A percentile compares a stretch with the other conserved stretches of the same genome.
phyloP scores from a whole-genome alignment of 83 land plant genomes.

The Diphasiastrum complanatum region DNA sequence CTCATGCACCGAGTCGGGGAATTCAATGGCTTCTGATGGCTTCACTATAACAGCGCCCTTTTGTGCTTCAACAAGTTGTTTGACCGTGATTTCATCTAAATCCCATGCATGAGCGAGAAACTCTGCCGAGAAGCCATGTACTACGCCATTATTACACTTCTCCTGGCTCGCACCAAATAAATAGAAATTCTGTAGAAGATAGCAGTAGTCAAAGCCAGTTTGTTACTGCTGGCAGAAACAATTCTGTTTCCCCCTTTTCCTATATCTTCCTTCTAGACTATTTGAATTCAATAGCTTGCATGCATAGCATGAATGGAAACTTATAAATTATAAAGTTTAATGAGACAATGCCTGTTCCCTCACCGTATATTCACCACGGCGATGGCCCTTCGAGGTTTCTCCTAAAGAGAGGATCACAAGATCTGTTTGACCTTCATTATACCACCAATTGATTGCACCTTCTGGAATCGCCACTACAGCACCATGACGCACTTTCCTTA shows the following conservation, averaged over 20 bases:
- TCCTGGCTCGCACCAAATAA: conserved; percentile 39
- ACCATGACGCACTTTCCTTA: conserved; percentile 44
- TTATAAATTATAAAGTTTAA: too few species aligned
- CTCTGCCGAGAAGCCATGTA: conserved; percentile 55
- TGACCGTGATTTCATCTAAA: conserved; percentile 28
- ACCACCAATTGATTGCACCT: conserved; percentile 65
- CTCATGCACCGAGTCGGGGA: conserved; percentile 31
- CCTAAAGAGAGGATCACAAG: conserved; percentile 52
- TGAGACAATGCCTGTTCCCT: not conserved
- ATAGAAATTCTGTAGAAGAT: conserved; percentile 27
- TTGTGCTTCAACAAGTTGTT: conserved; percentile 40
- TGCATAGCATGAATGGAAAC: not conserved
- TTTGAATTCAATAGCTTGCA: not conserved
- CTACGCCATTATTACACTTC: conserved; percentile 42
- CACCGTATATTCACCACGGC: conserved; percentile 46
- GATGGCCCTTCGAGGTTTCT: conserved; percentile 52
- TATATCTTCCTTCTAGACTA: too few species aligned
- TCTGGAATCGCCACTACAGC: conserved; percentile 57
- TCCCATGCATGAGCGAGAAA: conserved; percentile 62
- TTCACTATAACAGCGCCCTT: conserved; percentile 36
- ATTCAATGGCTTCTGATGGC: conserved; percentile 20
- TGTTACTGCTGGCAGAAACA: not conserved
- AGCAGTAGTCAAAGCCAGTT: not conserved
- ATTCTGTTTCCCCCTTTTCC: not conserved
- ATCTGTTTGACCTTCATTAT: conserved; percentile 43